Base-by-base conservation (phyloP, 805 yeast species). In the Saccharomycopsis schoenii region DNA sequence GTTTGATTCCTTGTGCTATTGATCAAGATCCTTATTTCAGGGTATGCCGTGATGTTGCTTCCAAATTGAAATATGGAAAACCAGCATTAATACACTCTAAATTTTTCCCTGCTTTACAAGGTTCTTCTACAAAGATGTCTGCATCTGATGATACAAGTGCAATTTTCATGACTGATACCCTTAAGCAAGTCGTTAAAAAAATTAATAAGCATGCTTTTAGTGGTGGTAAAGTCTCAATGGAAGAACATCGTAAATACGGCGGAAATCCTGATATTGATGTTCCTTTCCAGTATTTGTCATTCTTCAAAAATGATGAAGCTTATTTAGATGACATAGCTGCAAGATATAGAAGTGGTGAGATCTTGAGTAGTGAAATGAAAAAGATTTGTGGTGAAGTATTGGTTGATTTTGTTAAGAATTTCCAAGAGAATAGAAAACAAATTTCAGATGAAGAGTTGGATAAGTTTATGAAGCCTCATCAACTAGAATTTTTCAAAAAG, bases 11-110 rank as follows among this genome's bases (percentile, higher is more conserved):
- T 47, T 94, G 99, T 80, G 99, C 99, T 56, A 94, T 94, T 72
- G 99, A 94, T 73, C 99, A 93, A 78, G 99, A 94, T 74, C 98
- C 99, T 37, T 94, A 94, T 74, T 94, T 94, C 79, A 83, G 99
- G 75, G 96, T 94, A 24, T 89, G 97, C 74, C 83, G 99, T 76
- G 99, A 94, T 72, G 99, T 94, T 66, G 97, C 99, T 11, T 91
- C 85, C 69, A 94, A 93, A 74, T 81, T 94, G 72, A 88, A 86
- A 73, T 96, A 81, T 72, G 77, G 91, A 64, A 94, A 94, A 75
- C 98, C 98, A 19, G 84, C 97, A 10, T 81, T 94, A 71, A 79
- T 94, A 65, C 98, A 94, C 74, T 85, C 99, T 60, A 87, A 89
- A 74, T 94, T 94, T 75, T 94, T 94, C 88, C 99, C 99, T 55